A percentile compares a stretch with the other conserved stretches of the same genome.
These are phyloP conservation scores for Mycosphaerelloides madeirae DNA, from an alignment of 2,329 filamentous ascomycete species.

Conservation along the genomic window DNA sequence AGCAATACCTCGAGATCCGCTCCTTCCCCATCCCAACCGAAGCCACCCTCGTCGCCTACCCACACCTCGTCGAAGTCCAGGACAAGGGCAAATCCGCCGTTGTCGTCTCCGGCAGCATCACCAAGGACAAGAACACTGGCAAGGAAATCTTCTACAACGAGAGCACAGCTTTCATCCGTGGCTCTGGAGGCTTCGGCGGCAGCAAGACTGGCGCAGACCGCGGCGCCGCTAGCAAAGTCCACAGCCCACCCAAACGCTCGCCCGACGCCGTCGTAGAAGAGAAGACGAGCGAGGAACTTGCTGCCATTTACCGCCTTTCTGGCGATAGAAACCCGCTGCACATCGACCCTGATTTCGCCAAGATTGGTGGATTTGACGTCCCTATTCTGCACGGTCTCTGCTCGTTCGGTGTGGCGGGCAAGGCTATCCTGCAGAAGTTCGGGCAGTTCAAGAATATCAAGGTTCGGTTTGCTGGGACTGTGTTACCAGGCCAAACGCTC, in stretches of 20 bases:
- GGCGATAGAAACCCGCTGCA: conserved; percentile 96
- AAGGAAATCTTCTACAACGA: conserved; percentile 98
- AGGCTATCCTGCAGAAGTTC: conserved; percentile 80
- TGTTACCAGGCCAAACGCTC: conserved; percentile 82
- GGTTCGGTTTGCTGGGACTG: conserved; percentile 81
- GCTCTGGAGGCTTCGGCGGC: conserved; percentile 85
- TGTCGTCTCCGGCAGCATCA: conserved; percentile 73
- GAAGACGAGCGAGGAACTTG: conserved; percentile 83
- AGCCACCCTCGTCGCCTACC: conserved; percentile 68
- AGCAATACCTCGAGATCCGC: conserved; percentile 94
- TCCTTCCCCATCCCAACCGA: conserved; percentile 88
- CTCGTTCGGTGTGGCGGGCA: conserved; percentile 85
- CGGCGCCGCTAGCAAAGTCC: conserved; percentile 72
- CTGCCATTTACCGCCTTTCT: conserved; percentile 84
- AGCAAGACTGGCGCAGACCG: conserved; percentile 71
- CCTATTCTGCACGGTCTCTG: conserved; percentile 97
- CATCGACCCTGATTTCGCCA: conserved; percentile 89
- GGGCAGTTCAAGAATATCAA: conserved; percentile 87
- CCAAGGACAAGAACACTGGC: conserved; percentile 76
- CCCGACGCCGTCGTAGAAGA: conserved; percentile 82
- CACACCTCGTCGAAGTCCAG: conserved; percentile 83
- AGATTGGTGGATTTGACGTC: conserved; percentile 88
- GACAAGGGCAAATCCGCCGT: conserved; percentile 92
- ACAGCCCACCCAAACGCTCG: conserved; percentile 69
- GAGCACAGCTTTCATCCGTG: conserved; percentile 84